Evolutionary conservation across 179 eudicot species (phyloP), one percentile per base, ranked within the genome.

Genomic region (Nepenthes alata): DNA sequence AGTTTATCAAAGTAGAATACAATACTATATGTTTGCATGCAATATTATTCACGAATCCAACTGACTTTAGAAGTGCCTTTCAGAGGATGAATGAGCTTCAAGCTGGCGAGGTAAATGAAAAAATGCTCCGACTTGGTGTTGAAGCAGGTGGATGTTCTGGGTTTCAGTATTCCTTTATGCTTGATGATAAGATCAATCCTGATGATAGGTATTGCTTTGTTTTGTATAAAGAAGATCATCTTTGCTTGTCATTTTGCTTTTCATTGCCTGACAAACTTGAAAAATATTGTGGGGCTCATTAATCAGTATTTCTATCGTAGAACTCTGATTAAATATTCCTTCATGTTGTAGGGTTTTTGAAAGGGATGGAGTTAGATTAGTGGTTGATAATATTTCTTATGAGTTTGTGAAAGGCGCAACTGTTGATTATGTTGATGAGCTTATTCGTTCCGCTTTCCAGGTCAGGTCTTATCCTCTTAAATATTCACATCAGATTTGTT

Each of bases 141-240:
- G 98, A 91, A 77, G 96, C 98, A 38, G 98, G 98, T 47, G 98
- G 98, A 49, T 91, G 98, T 76, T 91, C 98, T 37, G 98, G 98
- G 1, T 91, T 91, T 68, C 98, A 91, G 57, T 91, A 91, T 64
- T 85, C 83, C 53, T 91, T 91, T 70, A 71, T 75, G 8, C 89
- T 91, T 45, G 98, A 89, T 56, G 84, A 84, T 57, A 86, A 83
- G 58, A 73, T 73, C 61, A 77, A 73, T 64, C 14, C 70, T 34
- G 98, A 91, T 75, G 98, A 91, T 79, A 84, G 95, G 98, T 91
- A 61, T 48, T 5, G 12, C 25, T 47, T 58, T 37, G 39, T 12
- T 61, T 16, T 37, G 5, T 49, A 53, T 12, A 38, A 11, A 25
- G 12, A 16, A 8, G n/a, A 41, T 6, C 15, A 52, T 2, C 55